Conservation (phyloP, 306 rosid genomes). For the Vicia sativa region DNA sequence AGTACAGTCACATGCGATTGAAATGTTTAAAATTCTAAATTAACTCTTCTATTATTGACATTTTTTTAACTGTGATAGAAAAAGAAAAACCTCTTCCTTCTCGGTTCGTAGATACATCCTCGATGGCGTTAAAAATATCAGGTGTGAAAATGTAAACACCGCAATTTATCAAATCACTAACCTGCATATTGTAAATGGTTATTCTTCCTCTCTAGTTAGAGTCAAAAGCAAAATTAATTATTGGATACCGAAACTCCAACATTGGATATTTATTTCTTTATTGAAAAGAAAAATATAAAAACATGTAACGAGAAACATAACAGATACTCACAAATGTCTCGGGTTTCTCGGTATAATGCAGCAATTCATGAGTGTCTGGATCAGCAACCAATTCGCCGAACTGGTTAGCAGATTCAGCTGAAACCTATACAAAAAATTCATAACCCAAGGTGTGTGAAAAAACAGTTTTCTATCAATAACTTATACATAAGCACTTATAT, state of each 20-base stretch:
- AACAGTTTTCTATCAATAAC: not conserved
- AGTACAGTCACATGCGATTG: conserved; percentile 34
- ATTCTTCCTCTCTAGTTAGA: conserved; percentile 32
- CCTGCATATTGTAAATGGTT: conserved; percentile 50
- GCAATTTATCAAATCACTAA: conserved; percentile 84
- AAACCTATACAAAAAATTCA: conserved; percentile 61
- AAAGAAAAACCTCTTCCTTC: conserved; percentile 77
- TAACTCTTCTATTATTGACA: not conserved
- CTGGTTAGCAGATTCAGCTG: conserved; percentile 83
- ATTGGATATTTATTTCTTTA: not conserved
- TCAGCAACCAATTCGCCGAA: conserved; percentile 96
- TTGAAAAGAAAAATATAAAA: not conserved
- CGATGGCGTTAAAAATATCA: conserved; percentile 66
- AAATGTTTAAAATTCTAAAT: not conserved
- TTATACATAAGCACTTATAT: not conserved
- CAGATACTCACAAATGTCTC: conserved; percentile 79
- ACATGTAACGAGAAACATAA: conserved; percentile 20
- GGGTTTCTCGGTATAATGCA: conserved; percentile 98
- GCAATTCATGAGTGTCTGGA: conserved; percentile 79
- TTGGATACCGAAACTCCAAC: conserved; percentile 1
- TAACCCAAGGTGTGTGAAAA: conserved; percentile 17
- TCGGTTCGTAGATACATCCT: conserved; percentile 62
- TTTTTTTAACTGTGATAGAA: not conserved
- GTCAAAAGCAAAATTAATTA: conserved; percentile 33
- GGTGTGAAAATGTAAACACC: conserved; percentile 85